These are phyloP conservation scores for Phylloporus sp. DNA, from an alignment of 768 basidiomycete species.

Conservation along the genomic window DNA sequence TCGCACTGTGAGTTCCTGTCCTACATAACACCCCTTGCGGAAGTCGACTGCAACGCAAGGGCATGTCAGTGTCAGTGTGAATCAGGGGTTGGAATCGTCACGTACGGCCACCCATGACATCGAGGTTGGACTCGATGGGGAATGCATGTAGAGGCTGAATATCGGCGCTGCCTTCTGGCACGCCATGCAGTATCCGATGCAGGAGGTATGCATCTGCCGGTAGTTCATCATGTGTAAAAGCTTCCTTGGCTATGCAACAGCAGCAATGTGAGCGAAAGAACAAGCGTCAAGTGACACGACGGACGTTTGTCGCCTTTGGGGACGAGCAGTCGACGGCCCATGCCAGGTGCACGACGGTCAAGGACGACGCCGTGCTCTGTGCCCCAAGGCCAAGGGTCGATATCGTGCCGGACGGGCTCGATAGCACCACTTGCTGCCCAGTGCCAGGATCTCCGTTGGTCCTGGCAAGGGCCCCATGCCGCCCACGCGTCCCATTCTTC, in stretches of 20 bases:
- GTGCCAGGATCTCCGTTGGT: conserved; percentile 45
- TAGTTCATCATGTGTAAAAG: conserved; percentile 52
- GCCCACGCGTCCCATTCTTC: conserved; percentile 80
- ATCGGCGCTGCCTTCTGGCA: conserved; percentile 83
- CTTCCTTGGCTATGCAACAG: conserved; percentile 45
- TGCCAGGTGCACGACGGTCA: conserved; percentile 69
- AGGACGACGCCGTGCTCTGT: conserved; percentile 44
- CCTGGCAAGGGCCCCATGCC: conserved; percentile 57
- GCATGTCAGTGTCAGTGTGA: background rate
- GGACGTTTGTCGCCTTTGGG: conserved; percentile 70
- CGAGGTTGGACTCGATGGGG: conserved; percentile 93
- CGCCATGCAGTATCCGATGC: conserved; percentile 76
- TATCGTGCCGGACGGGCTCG: conserved; percentile 69
- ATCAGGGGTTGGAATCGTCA: conserved; percentile 9
- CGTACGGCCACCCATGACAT: conserved; percentile 91
- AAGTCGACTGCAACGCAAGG: conserved; percentile 75
- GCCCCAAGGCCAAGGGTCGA: conserved; percentile 57
- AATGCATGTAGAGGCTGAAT: conserved; percentile 74
- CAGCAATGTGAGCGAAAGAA: conserved; percentile 1
- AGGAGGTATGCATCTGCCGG: conserved; percentile 59
- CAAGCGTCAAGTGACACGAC: conserved; percentile 30
- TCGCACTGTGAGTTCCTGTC: conserved; percentile 94
- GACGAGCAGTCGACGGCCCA: conserved; percentile 74
- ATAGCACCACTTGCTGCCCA: conserved; percentile 69
- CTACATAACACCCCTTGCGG: conserved; percentile 96